Base-by-base conservation (phyloP, 306 rosid species). In the Cicer arietinum region DNA sequence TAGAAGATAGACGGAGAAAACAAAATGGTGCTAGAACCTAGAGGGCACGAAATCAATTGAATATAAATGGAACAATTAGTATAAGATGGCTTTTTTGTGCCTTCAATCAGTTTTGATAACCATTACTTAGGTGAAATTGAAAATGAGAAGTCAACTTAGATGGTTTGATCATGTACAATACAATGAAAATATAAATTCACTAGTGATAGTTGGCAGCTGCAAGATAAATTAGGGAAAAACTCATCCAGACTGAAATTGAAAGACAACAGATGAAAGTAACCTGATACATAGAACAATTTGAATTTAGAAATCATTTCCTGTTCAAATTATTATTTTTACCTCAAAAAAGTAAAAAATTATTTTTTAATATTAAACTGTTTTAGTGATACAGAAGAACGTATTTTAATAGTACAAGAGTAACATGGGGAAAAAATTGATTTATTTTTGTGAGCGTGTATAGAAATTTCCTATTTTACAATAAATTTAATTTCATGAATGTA, bases 231-330 rank as follows among this genome's bases (percentile, higher is more conserved):
- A 60, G 9, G 16, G 61, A 37, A 64, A 20, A 41, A 17, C 30
- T 42, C 25, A 22, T 68, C 10, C 22, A 48, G 69, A 46, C 53
- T 10, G 7, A 13, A 66, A 64, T 18, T 12, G 45, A 46, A n/a
- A 13, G 68, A 44, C 67, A 37, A 51, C 50, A 64, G 53, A 78
- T 8, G 44, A 30, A 77, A 13, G 67, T 8, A 76, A 54, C 48
- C 47, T 53, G 47, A 54, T 64, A 65, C 56, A 41, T 41, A 12
- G 54, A 17, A 42, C 65, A 41, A 41, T 13, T 20, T 53, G 54
- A 75, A 75, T 64, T 52, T 22, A 76, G 65, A 64, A 75, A 75
- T 52, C 63, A 69, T 51, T 50, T 51, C 17, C 51, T 39, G 73
- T 51, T 75, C 61, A 74, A 48, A 57, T 17, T 65, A 65, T 42